Evolutionary conservation across 768 basidiomycete species (phyloP).

Genomic region (Clitopilus passeckerianus): DNA sequence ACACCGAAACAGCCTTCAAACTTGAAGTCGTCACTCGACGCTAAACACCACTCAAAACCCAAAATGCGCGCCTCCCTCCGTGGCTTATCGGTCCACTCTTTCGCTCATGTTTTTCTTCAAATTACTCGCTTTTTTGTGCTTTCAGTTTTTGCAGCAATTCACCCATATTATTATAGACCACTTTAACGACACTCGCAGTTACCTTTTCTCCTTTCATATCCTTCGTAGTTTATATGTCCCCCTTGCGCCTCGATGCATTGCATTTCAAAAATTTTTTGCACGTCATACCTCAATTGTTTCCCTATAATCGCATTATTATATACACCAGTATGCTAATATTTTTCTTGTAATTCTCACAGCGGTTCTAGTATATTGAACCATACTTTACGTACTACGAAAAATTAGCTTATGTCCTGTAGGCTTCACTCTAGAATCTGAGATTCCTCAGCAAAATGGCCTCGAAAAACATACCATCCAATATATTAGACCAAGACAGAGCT

Average conservation of each 20-base stretch:
- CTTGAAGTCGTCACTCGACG: constrained; percentile 51
- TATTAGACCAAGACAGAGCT: too few relatives aligned
- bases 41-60: constrained; percentile 22
- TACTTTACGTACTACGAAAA: not conserved
- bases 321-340: not conserved
- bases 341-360: not conserved
- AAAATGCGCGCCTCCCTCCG: constrained; percentile 2
- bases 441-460: too few relatives aligned
- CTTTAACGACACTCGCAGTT: not conserved
- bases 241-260: not conserved
- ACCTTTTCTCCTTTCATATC: not conserved
- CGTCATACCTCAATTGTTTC: not conserved
- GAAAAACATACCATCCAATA: too few relatives aligned
- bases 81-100: not conserved
- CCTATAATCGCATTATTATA: not conserved
- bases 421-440: too few relatives aligned
- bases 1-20: constrained; percentile 68
- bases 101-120: not conserved
- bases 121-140: not conserved
- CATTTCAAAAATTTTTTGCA: not conserved
- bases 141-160: not conserved
- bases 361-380: not conserved
- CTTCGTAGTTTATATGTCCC: not conserved
- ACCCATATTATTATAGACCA: not conserved
- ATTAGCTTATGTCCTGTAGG: not conserved